Base-by-base conservation (phyloP, 192 early-diverging fungal genomes). In the Diversispora epigaea region DNA sequence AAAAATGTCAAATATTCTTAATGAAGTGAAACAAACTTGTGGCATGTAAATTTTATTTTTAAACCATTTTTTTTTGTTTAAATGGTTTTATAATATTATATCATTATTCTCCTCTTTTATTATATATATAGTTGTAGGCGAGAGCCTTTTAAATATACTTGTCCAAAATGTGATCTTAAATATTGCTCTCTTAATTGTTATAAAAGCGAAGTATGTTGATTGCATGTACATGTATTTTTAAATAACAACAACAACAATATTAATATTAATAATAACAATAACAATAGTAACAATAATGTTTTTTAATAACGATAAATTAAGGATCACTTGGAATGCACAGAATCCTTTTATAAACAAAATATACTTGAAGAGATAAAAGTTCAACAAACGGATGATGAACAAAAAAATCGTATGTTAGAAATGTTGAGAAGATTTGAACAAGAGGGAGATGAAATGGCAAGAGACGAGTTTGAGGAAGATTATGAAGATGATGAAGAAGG, bases 141-240 rank as follows among this genome's bases (percentile, higher is more conserved):
- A 15, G 83, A 88, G 43, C 75, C 81, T 46, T 82, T 83, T 54
- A 82, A 83, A n/a, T 91, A 91, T 62, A 88, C 82, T 17, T 91
- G 90, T 65, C 90, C 90, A 39, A 77, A 86, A 57, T 91, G 90
- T 63, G 86, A 91, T 78, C 80, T 91, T 50, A 76, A 80, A 55
- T 91, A 91, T 65, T 91, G 90, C 64, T 89, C 85, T 6, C 54
- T 91, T 22, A 45, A 72, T 4, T 91, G 90, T 69, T 91, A 90
- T 68, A 89, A 89, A 71, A 78, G 86, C 57, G 70, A 86, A 69
- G 86, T 88, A 68, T 11, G 14, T 52, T n/a, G 15, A 11, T 44
- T 49, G 41, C 12, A 11, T 21, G 71, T 79, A 19, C 4, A 47
- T 22, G 43, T 60, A 45, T 63, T 77, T 44, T 61, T 71, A 75